Evolutionary conservation across 805 yeast genomes (phyloP).

Genomic region (Nakazawaea ishiwadae): DNA sequence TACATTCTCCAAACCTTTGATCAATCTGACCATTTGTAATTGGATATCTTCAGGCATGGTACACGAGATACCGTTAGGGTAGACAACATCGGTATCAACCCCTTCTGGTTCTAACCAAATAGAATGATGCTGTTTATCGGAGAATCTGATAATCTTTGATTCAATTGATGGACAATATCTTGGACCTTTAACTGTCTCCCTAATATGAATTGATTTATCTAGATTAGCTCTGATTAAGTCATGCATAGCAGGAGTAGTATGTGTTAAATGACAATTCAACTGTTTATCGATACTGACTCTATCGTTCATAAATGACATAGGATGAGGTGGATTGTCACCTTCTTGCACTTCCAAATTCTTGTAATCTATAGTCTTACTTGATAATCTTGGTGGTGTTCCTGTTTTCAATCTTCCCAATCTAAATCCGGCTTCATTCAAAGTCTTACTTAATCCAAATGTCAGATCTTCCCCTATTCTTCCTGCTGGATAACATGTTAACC

Average conservation of each 20-base stretch:
- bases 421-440: slow-evolving; percentile 75
- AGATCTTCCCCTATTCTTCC: slow-evolving; percentile 94
- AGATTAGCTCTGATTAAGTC: slow-evolving; percentile 63
- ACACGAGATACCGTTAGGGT: slow-evolving; percentile 94
- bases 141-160: slow-evolving; percentile 76
- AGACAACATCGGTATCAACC: slow-evolving; percentile 74
- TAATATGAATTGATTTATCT: slow-evolving; percentile 80
- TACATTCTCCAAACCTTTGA: slow-evolving; percentile 86
- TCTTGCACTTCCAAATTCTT: slow-evolving; percentile 57
- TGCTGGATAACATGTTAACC: slow-evolving; percentile 73
- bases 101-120: slow-evolving; percentile 99
- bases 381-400: slow-evolving; percentile 93
- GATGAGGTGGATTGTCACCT: slow-evolving; percentile 82
- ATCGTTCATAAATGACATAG: slow-evolving; percentile 84
- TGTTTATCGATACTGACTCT: slow-evolving; percentile 57
- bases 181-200: slow-evolving; percentile 95
- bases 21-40: slow-evolving; percentile 61
- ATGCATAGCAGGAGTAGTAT: slow-evolving; percentile 74
- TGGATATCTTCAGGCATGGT: slow-evolving; percentile 97
- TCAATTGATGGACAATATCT: slow-evolving; percentile 97
- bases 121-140: slow-evolving; percentile 69
- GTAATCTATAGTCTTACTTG: slow-evolving; percentile 67
- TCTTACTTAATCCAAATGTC: slow-evolving; percentile 81
- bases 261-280: slow-evolving; percentile 69
- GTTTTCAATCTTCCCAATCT: slow-evolving; percentile 87